A percentile compares a stretch with the other conserved stretches of the same genome.
phyloP scores from a whole-genome alignment of 768 basidiomycete species.

The Lanmaoa rubissima region DNA sequence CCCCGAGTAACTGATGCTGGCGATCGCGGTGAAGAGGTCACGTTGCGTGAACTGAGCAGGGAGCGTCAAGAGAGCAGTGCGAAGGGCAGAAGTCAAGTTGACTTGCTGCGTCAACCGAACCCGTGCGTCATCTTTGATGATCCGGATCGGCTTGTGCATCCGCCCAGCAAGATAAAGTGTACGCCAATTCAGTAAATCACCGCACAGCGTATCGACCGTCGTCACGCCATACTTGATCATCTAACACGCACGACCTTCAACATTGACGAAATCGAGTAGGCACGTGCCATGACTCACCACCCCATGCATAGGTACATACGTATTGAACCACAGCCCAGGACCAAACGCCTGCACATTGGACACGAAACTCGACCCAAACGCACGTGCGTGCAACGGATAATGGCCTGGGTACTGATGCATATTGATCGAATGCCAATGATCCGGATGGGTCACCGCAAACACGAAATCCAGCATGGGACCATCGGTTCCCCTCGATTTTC shows the following conservation, averaged over 20 bases:
- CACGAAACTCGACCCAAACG: slow-evolving; percentile 82
- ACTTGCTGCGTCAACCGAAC: slow-evolving; percentile 91
- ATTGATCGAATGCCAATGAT: slow-evolving; percentile 94
- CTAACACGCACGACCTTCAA: slow-evolving; percentile 37
- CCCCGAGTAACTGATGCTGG: slow-evolving; percentile 82
- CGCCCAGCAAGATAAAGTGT: slow-evolving; percentile 92
- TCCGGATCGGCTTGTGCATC: slow-evolving; percentile 95
- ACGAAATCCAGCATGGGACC: slow-evolving; percentile 94
- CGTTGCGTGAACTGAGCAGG: slow-evolving; percentile 80
- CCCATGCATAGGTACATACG: slow-evolving; percentile 80
- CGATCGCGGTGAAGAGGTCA: slow-evolving; percentile 81
- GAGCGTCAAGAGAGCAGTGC: slow-evolving; percentile 85
- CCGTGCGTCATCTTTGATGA: slow-evolving; percentile 89
- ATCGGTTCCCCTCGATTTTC: slow-evolving; percentile 31
- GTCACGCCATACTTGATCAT: slow-evolving; percentile 97
- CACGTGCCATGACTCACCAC: slow-evolving; percentile 55
- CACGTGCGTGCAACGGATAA: slow-evolving; percentile 86
- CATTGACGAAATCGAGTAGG: not conserved
- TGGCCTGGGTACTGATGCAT: slow-evolving; percentile 89
- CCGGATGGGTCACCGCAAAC: slow-evolving; percentile 91
- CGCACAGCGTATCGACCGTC: slow-evolving; percentile 83
- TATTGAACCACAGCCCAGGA: slow-evolving; percentile 96
- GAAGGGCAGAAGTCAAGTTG: slow-evolving; percentile 87
- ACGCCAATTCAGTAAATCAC: slow-evolving; percentile 90
- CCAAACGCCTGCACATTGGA: slow-evolving; percentile 67